Evolutionary conservation across 2,329 filamentous ascomycete species (phyloP).

Genomic region (Phaeosphaeriaceae sp.): DNA sequence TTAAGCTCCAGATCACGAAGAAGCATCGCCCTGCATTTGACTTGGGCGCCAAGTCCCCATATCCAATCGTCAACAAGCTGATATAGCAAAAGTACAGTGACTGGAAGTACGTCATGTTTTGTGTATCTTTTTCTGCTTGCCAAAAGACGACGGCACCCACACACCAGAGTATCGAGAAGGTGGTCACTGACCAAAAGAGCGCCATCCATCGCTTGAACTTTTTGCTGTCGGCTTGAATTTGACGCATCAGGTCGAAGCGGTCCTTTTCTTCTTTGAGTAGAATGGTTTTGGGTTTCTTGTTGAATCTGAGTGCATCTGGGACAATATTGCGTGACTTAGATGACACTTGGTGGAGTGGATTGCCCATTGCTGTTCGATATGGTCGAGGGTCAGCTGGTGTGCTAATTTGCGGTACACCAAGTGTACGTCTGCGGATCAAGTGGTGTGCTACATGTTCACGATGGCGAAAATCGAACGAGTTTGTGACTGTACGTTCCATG

Average conservation of each 20-base stretch:
- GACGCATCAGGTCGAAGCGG: slow-evolving; percentile 81
- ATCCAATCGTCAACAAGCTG: slow-evolving; percentile 83
- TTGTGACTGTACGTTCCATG: slow-evolving; percentile 61
- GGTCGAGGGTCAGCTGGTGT: slow-evolving; percentile 29
- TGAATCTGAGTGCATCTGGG: slow-evolving; percentile 12
- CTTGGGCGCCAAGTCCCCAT: slow-evolving; percentile 79
- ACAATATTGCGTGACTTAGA: slow-evolving; percentile 13
- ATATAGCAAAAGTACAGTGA: slow-evolving; percentile 87
- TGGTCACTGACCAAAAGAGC: slow-evolving; percentile 69
- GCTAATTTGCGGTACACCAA: slow-evolving; percentile 30
- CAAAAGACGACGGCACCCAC: slow-evolving; percentile 80
- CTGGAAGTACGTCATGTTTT: slow-evolving; percentile 74
- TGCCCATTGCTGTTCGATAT: slow-evolving; percentile 29
- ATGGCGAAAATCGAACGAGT: slow-evolving; percentile 56
- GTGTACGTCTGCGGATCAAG: slow-evolving; percentile 24
- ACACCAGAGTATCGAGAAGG: slow-evolving; percentile 80
- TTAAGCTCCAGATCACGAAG: slow-evolving; percentile 90
- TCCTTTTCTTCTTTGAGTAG: slow-evolving; percentile 65
- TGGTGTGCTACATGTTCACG: slow-evolving; percentile 34
- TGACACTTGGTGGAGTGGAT: slow-evolving; percentile 9
- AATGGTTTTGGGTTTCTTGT: slow-evolving; percentile 55
- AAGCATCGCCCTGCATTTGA: slow-evolving; percentile 81
- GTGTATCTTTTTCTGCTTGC: slow-evolving; percentile 60
- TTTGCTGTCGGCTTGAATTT: slow-evolving; percentile 72
- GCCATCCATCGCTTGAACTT: slow-evolving; percentile 76